phyloP scores from a whole-genome alignment of 2,329 filamentous ascomycete genomes.

The Ophiocordyceps australis region DNA sequence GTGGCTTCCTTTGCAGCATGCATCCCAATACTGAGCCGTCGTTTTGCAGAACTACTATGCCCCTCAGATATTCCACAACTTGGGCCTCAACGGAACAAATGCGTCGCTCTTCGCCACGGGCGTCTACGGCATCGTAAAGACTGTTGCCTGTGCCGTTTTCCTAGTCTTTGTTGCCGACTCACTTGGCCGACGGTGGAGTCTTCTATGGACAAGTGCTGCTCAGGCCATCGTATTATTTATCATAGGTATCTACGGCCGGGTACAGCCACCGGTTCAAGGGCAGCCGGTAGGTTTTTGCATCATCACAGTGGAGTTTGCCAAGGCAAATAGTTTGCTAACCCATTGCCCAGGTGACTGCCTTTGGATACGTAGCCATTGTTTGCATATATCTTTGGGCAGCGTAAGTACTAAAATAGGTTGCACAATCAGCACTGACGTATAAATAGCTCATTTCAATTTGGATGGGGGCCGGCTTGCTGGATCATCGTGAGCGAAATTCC shows the following conservation, averaged over 20 bases:
- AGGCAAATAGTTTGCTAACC: not conserved
- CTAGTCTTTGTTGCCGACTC: conserved; percentile 51
- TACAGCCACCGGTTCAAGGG: conserved; percentile 35
- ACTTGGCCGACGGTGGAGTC: conserved; percentile 40
- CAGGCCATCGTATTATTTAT: conserved; percentile 48
- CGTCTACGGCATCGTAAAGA: conserved; percentile 57
- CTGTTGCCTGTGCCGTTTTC: conserved; percentile 43
- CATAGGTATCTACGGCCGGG: conserved; percentile 52
- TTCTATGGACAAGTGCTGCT: conserved; percentile 46
- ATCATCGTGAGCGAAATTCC: conserved; percentile 54
- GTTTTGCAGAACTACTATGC: conserved; percentile 40
- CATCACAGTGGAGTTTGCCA: too few relatives aligned
- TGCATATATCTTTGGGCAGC: conserved; percentile 56
- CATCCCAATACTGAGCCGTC: not conserved
- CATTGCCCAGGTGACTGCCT: conserved; percentile 29
- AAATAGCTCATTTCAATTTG: conserved; percentile 42
- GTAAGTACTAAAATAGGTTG: conserved; percentile 7
- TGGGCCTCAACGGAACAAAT: conserved; percentile 38
- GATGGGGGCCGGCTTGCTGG: conserved; percentile 58
- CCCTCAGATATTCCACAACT: conserved; percentile 47
- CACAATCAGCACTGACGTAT: conserved; percentile 4
- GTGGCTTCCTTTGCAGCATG: too few relatives aligned
- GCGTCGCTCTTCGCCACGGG: conserved; percentile 54
- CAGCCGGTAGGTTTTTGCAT: conserved; percentile 15
- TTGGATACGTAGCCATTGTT: conserved; percentile 52